Percentiles rank a stretch among this genome's conserved stretches.
Evolutionary conservation across 768 basidiomycete species (phyloP).

Genomic region (Cubamyces lactineus): DNA sequence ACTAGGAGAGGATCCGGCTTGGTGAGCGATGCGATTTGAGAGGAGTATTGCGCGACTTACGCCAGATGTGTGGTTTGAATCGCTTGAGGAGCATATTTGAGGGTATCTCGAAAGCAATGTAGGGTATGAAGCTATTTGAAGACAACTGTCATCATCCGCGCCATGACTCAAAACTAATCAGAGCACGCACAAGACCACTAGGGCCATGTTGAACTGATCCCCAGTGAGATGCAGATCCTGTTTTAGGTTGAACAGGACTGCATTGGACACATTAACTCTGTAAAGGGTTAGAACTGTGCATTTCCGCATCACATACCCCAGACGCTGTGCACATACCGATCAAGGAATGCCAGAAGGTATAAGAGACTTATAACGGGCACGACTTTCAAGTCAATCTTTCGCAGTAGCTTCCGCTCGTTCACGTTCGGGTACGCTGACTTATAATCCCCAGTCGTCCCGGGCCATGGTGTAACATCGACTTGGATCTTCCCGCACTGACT

Average conservation of each 20-base stretch:
- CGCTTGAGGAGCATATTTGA: conserved; percentile 39
- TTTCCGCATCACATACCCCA: no score
- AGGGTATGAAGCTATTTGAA: conserved; percentile 35
- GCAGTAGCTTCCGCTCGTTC: conserved; percentile 35
- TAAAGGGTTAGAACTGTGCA: no score
- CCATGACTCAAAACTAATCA: not conserved
- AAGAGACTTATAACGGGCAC: conserved; percentile 47
- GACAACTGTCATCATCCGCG: not conserved
- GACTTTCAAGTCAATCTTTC: conserved; percentile 41
- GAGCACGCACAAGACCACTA: conserved; percentile 36
- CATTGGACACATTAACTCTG: conserved; percentile 39
- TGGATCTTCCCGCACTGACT: no score
- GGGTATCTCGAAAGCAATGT: conserved; percentile 41
- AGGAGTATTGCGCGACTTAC: conserved; percentile 21
- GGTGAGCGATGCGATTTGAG: not conserved
- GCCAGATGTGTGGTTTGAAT: conserved; percentile 41
- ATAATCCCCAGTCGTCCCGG: conserved; percentile 22
- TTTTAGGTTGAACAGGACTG: conserved; percentile 36
- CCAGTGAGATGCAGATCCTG: conserved; percentile 33
- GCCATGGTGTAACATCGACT: not conserved
- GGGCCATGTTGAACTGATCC: conserved; percentile 34
- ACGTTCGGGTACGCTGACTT: conserved; percentile 27
- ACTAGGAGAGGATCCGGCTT: conserved; percentile 24
- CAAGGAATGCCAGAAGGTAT: conserved; percentile 48
- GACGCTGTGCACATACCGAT: conserved; percentile 26